Conservation (phyloP, 2,329 filamentous ascomycete genomes). For the Aureobasidium sp. region DNA sequence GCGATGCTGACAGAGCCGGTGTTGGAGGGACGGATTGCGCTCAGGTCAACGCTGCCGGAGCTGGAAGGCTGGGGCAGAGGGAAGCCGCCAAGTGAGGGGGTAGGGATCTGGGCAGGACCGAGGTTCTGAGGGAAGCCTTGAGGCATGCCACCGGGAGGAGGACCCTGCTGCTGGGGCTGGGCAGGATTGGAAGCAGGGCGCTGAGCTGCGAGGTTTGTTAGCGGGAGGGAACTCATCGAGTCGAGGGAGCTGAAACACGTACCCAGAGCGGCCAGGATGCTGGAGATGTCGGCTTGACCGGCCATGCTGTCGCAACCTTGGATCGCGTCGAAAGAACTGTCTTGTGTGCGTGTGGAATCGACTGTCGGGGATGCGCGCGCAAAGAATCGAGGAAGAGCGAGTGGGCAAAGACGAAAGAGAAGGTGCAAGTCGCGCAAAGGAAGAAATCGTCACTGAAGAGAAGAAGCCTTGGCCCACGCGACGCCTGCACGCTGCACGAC, state of each 20-base stretch:
- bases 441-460: constrained; percentile 2
- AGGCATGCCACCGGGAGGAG: constrained; percentile 31
- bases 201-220: constrained; percentile 32
- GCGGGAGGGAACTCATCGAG: background rate
- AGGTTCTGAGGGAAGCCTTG: constrained; percentile 36
- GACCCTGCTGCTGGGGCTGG: constrained; percentile 19
- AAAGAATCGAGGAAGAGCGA: background rate
- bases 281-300: constrained; percentile 40
- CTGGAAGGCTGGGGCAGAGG: constrained; percentile 58
- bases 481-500: too few relatives aligned
- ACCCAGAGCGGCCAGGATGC: constrained; percentile 45
- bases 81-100: constrained; percentile 34
- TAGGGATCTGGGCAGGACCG: constrained; percentile 22
- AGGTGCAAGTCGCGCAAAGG: background rate
- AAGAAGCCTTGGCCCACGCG: background rate
- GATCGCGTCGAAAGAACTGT: background rate
- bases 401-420: background rate
- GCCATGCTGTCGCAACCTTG: constrained; percentile 29
- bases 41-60: constrained; percentile 71
- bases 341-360: background rate
- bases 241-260: constrained; percentile 13
- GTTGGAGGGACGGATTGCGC: constrained; percentile 66
- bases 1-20: constrained; percentile 76
- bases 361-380: background rate
- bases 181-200: constrained; percentile 37